These are phyloP conservation scores for Trichoderma cornu-damae DNA, from an alignment of 2,329 filamentous ascomycete genomes.

Conservation along the genomic window DNA sequence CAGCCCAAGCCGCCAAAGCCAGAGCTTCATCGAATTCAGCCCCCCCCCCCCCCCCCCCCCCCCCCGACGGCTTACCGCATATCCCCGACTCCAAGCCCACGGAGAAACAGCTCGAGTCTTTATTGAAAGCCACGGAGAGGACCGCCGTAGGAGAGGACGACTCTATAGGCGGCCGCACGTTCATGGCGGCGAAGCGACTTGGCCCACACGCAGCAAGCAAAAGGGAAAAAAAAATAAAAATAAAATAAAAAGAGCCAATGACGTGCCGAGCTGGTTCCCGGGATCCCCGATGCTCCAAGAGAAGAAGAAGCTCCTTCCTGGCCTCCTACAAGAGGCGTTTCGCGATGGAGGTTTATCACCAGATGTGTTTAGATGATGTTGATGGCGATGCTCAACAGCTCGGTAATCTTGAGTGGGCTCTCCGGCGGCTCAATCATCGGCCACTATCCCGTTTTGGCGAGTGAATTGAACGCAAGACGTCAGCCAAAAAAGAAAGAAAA, in stretches of 20 bases:
- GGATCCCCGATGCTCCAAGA: not conserved
- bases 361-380: not conserved
- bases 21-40: not conserved
- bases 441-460: slow-evolving; percentile 11
- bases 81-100: slow-evolving; percentile 84
- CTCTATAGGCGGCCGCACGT: slow-evolving; percentile 82
- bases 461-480: not conserved
- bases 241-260: not conserved
- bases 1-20: slow-evolving; percentile 21
- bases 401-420: slow-evolving; percentile 15
- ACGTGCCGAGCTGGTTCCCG: no score
- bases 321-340: not conserved
- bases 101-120: slow-evolving; percentile 77
- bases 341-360: not conserved
- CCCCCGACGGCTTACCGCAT: slow-evolving; percentile 60
- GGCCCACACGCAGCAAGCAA: not conserved
- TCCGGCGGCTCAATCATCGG: not conserved
- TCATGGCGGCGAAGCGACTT: slow-evolving; percentile 56
- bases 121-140: slow-evolving; percentile 80
- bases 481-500: not conserved
- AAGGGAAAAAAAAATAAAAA: no score
- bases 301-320: not conserved
- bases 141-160: slow-evolving; percentile 67
- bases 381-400: slow-evolving; percentile 11
- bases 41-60: not conserved